Base-by-base conservation (phyloP, 306 rosid genomes). In the Rosa lucieae region DNA sequence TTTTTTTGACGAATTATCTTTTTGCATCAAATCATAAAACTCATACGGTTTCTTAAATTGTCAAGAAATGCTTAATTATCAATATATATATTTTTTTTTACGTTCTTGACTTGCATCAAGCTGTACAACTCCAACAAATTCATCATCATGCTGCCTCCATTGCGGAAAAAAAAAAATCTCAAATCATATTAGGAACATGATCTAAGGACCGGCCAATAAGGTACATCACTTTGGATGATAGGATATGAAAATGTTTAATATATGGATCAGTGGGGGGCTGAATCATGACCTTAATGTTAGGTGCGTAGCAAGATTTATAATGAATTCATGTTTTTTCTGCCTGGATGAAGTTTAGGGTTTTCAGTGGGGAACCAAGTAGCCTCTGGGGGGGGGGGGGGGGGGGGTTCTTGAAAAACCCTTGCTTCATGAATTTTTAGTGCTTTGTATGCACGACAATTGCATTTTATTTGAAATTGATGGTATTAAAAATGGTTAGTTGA, bases 261-360 rank as follows among this genome's bases (percentile, higher is more conserved):
- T 10, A 42, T 26, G 67, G 8, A 63, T 63, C 69, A 23, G 82
- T 81, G 87, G 89, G 90, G 79, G 71, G 82, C 86, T 80, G 29
- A 82, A 90, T 90, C 49, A 86, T 90, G 86, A 73, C 58, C 82
- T 55, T 79, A 35, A 77, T 79, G 55, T 74, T 79, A 81, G 84
- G 91, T 85, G 90, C 80, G 82, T 15, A 73, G 62, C 88, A 82
- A 79, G 76, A 75, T 75, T 11, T 55, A 80, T 73, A 29, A 87
- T 81, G 62, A 63, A 78, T 6, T 56, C 29, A 9, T 73, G 49
- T 77, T 79, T 73, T 67, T 76, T 48, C 17, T 29, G 18, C 15
- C 10, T 52, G 68, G 56, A 51, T 17, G 26, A 1, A 32, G 47
- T 40, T 52, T 67, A 0, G 8, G 20, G 10, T 21, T n/a, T 15